Evolutionary conservation across 2,329 filamentous ascomycete genomes (phyloP).

Genomic region (Colletotrichum musicola): DNA sequence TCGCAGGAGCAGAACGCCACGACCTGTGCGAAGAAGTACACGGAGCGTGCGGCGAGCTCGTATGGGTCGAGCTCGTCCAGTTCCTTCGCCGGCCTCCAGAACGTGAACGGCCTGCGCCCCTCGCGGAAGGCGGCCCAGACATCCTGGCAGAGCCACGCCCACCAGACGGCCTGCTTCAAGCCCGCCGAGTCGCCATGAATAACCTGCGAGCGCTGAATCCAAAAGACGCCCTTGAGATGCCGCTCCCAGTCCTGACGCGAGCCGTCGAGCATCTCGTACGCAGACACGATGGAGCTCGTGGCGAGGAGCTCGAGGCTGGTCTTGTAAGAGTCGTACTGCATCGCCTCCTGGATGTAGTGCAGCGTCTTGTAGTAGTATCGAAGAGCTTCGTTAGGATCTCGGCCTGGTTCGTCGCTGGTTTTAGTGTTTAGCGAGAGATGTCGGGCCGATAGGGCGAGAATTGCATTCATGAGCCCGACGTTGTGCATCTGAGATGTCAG

Average conservation of each 20-base stretch:
- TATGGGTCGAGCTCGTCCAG: conserved; percentile 61
- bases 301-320: conserved; percentile 69
- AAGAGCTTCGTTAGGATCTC: conserved; percentile 44
- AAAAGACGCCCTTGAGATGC: conserved; percentile 74
- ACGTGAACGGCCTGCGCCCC: conserved; percentile 66
- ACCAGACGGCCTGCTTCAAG: conserved; percentile 71
- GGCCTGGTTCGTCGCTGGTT: conserved; percentile 31
- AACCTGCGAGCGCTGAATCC: conserved; percentile 73
- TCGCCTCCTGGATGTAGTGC: conserved; percentile 70
- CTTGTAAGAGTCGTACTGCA: conserved; percentile 69
- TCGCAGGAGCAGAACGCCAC: conserved; percentile 68
- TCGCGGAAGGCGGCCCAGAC: conserved; percentile 74
- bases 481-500: conserved; percentile 37
- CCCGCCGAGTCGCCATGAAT: conserved; percentile 71
- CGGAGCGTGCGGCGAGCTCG: conserved; percentile 65
- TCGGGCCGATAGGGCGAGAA: conserved; percentile 44
- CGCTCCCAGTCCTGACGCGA: conserved; percentile 68
- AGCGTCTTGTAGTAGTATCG: conserved; percentile 74
- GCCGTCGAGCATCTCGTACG: conserved; percentile 75
- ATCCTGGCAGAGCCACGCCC: conserved; percentile 75
- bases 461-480: conserved; percentile 45
- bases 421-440: conserved; percentile 39
- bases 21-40: conserved; percentile 68
- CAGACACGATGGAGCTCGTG: conserved; percentile 71
- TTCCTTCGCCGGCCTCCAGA: conserved; percentile 66